These are phyloP conservation scores for Wallacemonas collosoma DNA, from an alignment of 208 protist genomes.

Conservation along the genomic window DNA sequence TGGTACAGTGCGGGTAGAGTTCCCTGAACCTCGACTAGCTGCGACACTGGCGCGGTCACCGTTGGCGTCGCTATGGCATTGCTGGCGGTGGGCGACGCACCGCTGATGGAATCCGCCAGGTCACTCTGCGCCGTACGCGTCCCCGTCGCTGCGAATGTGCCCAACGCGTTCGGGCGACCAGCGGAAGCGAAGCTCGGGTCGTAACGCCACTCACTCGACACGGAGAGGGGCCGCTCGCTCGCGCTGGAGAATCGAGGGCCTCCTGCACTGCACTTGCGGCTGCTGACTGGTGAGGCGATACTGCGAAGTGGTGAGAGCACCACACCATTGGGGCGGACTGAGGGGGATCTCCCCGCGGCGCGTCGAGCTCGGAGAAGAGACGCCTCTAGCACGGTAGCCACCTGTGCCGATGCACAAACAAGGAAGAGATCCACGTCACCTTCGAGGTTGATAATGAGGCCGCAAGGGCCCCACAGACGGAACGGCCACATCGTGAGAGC, in stretches of 20 bases:
- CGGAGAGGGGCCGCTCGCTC: no score
- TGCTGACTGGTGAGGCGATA: no score
- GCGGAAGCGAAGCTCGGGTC: slow-evolving; percentile 1
- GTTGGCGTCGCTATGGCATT: no score
- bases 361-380: not conserved
- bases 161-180: not conserved
- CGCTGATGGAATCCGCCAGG: no score
- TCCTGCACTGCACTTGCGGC: no score
- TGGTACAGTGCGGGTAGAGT: not conserved
- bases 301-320: no score
- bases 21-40: no score
- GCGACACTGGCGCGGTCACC: no score
- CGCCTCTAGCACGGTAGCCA: not conserved
- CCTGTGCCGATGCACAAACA: slow-evolving; percentile 23
- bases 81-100: no score
- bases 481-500: slow-evolving; percentile 29
- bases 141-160: not conserved
- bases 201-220: not conserved
- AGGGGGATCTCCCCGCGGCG: no score
- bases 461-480: slow-evolving; percentile 44
- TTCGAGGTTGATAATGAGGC: slow-evolving; percentile 30
- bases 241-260: no score
- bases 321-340: no score
- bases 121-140: not conserved
- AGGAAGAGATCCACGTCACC: slow-evolving; percentile 34